Percentiles rank a stretch among this genome's conserved stretches.
phyloP scores from a whole-genome alignment of 441 rosid species.

The Capsella rubella region DNA sequence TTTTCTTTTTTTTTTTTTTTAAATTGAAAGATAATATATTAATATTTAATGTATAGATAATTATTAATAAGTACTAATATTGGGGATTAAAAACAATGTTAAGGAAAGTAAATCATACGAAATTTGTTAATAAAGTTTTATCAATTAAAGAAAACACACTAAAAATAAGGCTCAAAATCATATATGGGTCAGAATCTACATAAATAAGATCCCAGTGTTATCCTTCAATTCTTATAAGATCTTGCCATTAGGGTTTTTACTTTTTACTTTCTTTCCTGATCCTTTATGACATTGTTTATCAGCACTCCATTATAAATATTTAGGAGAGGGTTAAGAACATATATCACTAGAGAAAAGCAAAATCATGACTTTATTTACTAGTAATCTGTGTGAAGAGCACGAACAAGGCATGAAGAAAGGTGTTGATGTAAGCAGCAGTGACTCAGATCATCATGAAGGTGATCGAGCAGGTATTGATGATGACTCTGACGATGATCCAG shows the following conservation, averaged over 20 bases:
- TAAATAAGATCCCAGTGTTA: neutral
- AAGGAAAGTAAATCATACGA: neutral
- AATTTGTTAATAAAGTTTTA: neutral
- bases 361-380: constrained; percentile 9
- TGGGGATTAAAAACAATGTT: neutral
- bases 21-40: too few species aligned
- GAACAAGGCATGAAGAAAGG: constrained; percentile 3
- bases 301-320: neutral
- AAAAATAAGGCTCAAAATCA: neutral
- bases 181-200: neutral
- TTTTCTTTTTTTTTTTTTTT: too few species aligned
- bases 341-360: neutral
- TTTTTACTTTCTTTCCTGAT: neutral
- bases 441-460: too few species aligned
- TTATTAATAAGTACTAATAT: neutral
- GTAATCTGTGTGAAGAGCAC: neutral
- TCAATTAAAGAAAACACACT: neutral
- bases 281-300: neutral
- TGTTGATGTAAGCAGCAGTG: too few species aligned
- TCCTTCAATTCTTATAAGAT: neutral
- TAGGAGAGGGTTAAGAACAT: neutral
- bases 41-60: too few species aligned
- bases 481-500: constrained; percentile 30
- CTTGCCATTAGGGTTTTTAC: neutral
- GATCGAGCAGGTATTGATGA: constrained; percentile 2